Base-by-base conservation (phyloP, 441 rosid species). In the Populus hybrid region DNA sequence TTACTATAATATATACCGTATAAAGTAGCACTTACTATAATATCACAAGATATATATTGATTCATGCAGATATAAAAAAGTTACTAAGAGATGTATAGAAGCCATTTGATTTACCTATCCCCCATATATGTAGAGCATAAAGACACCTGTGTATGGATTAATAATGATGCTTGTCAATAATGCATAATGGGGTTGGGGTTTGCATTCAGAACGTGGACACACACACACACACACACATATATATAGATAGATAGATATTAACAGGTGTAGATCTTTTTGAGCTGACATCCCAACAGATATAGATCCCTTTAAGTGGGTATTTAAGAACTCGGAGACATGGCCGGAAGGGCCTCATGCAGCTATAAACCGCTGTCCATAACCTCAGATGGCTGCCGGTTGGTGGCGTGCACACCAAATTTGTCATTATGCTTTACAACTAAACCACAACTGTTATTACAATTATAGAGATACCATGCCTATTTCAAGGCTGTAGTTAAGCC, bases 391-490 rank as follows among this genome's bases (percentile, higher is more conserved):
- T 74, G 75, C 67, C 28, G 59, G 75, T 30, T 75, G 67, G 42
- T 79, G 69, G 53, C 36, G 36, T 34, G 36, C 53, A 30, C 71
- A 10, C 35, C 57, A 63, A 36, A 40, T 79, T 21, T 61, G 57
- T 42, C 36, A 42, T 23, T n/a, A 70, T 70, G 50, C 73, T 23
- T 23, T 40, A 23, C 53, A 72, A 23, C 57, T 42, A 73, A 68
- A 68, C 40, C 73, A 21, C 14, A 67, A 16, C 21, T 3, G 65
- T 26, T 69, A 1, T 72, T 18, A 50, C 34, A 12, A 20, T 28
- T n/a, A 0, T 16, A 35, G 5, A n/a, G 24, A 35, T 2, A 18
- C 5, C 23, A 69, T 35, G 24, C 23, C 10, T 20, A 35, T 34
- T 9, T 69, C 72, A 35, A 35, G 6, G 16, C 5, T 46, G 53